Conservation (phyloP, 1,284 basidiomycete genomes). For the Pseudozyma hubeiensis region DNA sequence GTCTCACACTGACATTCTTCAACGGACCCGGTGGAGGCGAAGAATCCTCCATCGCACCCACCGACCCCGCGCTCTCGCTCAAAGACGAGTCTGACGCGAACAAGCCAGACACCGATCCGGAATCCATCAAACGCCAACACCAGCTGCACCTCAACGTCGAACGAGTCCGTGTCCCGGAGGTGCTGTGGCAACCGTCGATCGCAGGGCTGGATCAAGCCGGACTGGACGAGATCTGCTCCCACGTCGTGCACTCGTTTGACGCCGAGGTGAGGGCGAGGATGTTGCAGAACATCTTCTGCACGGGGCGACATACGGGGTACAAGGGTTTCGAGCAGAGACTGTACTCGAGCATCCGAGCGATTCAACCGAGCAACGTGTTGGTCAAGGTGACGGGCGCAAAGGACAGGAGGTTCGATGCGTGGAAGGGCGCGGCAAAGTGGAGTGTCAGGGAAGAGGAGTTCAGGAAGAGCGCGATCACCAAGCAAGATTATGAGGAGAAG, state of each 20-base stretch:
- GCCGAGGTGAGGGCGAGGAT: constrained; percentile 75
- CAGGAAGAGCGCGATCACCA: constrained; percentile 75
- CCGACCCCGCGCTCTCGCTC: background rate
- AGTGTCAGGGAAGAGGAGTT: constrained; percentile 70
- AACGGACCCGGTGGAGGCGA: constrained; percentile 69
- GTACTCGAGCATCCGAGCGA: constrained; percentile 71
- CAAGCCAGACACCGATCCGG: constrained; percentile 58
- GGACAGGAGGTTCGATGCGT: constrained; percentile 83
- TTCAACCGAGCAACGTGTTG: constrained; percentile 46
- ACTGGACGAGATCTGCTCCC: constrained; percentile 87
- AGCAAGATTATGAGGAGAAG: constrained; percentile 88
- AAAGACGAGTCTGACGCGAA: constrained; percentile 72
- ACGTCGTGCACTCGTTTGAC: constrained; percentile 83
- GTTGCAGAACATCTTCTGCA: constrained; percentile 88
- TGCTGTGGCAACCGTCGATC: constrained; percentile 91
- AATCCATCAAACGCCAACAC: constrained; percentile 74
- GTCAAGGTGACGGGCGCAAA: constrained; percentile 71
- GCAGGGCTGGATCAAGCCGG: constrained; percentile 96
- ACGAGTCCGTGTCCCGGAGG: constrained; percentile 89
- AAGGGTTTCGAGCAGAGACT: constrained; percentile 80
- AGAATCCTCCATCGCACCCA: constrained; percentile 22
- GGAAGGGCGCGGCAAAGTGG: constrained; percentile 92
- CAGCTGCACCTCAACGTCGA: constrained; percentile 94
- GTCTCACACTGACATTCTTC: constrained; percentile 84
- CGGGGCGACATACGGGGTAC: constrained; percentile 83